A percentile compares a stretch with the other conserved stretches of the same genome.
These are phyloP conservation scores for Powellomyces hirtus DNA, from an alignment of 192 early-diverging fungal species.

Conservation along the genomic window DNA sequence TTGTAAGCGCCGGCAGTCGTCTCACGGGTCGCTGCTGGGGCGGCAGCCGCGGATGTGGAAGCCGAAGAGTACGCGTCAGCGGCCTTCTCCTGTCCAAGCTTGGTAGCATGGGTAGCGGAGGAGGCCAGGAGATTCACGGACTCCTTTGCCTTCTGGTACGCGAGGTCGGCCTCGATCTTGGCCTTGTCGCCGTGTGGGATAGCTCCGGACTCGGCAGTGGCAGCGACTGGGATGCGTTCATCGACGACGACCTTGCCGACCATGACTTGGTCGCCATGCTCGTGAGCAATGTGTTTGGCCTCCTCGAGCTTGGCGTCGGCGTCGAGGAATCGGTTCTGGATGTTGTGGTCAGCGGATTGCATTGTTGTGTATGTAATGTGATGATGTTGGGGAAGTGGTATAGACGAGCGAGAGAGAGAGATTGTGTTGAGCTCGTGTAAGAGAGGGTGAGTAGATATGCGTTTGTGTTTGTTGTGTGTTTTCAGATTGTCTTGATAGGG, in stretches of 20 bases:
- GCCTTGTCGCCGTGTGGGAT: not conserved
- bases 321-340: not conserved
- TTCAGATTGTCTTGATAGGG: no score
- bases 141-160: not conserved
- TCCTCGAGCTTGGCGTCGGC: slow-evolving; percentile 1
- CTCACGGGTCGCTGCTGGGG: not conserved
- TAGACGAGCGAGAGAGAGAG: no score
- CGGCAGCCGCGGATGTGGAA: not conserved
- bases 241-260: not conserved
- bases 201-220: not conserved
- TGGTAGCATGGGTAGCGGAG: not conserved
- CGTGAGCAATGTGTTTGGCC: not conserved
- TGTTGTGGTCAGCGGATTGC: not conserved
- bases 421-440: no score
- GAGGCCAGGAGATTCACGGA: not conserved
- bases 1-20: not conserved
- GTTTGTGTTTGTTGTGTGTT: no score
- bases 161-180: not conserved
- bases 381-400: no score
- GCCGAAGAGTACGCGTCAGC: not conserved
- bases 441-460: no score
- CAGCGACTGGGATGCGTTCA: not conserved
- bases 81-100: not conserved
- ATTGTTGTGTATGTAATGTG: not conserved
- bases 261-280: not conserved